Conservation (phyloP, 2,329 filamentous ascomycete species). For the Diaporthe ilicicola region DNA sequence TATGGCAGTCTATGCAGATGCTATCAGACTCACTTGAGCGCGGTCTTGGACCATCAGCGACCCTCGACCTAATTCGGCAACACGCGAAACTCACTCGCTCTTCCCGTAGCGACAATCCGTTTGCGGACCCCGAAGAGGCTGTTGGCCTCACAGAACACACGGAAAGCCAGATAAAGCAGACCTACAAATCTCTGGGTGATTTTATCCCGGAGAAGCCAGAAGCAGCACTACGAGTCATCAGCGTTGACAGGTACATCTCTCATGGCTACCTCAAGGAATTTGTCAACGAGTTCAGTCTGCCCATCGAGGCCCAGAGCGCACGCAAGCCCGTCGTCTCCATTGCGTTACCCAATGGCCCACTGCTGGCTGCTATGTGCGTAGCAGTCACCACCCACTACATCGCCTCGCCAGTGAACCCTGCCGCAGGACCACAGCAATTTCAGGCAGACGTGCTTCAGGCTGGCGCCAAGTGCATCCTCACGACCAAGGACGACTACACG, state of each 20-base stretch:
- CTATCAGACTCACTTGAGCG: constrained; percentile 23
- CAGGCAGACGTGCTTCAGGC: constrained; percentile 34
- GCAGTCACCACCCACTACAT: constrained; percentile 35
- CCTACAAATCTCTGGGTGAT: constrained; percentile 27
- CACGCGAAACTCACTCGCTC: constrained; percentile 26
- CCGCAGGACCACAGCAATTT: constrained; percentile 32
- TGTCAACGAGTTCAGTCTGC: constrained; percentile 20
- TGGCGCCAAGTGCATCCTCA: constrained; percentile 30
- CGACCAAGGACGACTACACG: constrained; percentile 19
- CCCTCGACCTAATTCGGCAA: constrained; percentile 27
- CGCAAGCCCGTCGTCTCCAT: constrained; percentile 33
- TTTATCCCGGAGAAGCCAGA: constrained; percentile 24
- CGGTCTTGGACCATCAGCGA: neutral
- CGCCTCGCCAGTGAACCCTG: constrained; percentile 34
- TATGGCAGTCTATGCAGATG: constrained; percentile 17
- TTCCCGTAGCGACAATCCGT: constrained; percentile 8
- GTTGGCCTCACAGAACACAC: constrained; percentile 12
- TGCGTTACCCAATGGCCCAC: constrained; percentile 34
- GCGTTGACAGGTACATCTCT: constrained; percentile 20
- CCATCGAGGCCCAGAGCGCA: neutral
- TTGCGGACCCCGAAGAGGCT: neutral
- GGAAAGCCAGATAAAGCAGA: constrained; percentile 26
- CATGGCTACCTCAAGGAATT: constrained; percentile 26
- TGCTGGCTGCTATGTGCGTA: constrained; percentile 35
- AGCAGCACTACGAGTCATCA: constrained; percentile 18